Evolutionary conservation across 768 basidiomycete species (phyloP).

Genomic region (Astraeus odoratus): DNA sequence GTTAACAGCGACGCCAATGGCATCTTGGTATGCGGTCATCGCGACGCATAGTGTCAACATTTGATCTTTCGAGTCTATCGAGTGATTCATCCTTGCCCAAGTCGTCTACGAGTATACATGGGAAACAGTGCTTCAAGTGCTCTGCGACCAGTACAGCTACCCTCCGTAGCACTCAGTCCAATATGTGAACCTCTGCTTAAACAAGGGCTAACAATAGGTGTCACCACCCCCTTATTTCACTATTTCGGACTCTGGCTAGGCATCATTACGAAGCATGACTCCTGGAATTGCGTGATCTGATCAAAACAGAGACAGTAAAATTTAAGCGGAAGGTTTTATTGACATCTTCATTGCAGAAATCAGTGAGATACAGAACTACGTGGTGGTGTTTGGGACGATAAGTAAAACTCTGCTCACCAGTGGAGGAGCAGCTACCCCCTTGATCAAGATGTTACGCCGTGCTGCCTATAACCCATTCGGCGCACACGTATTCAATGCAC

Average conservation of each 20-base stretch:
- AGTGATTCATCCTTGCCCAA: slow-evolving; percentile 79
- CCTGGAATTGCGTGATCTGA: slow-evolving; percentile 63
- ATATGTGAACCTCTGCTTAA: too few species aligned
- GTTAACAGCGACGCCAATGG: slow-evolving; percentile 9
- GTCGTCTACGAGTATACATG: slow-evolving; percentile 82
- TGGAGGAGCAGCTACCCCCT: not conserved
- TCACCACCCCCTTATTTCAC: not conserved
- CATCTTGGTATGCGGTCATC: slow-evolving; percentile 30
- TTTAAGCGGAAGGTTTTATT: slow-evolving; percentile 53
- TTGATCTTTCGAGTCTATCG: slow-evolving; percentile 30
- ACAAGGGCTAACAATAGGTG: slow-evolving; percentile 40
- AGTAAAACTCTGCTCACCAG: slow-evolving; percentile 26
- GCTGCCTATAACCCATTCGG: not conserved
- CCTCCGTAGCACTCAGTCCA: too few species aligned
- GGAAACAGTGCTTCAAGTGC: too few species aligned
- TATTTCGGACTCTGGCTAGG: slow-evolving; percentile 39
- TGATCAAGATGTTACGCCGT: slow-evolving; percentile 8
- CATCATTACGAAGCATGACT: slow-evolving; percentile 66
- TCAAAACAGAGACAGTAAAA: slow-evolving; percentile 62
- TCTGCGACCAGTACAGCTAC: too few species aligned
- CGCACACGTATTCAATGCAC: not conserved
- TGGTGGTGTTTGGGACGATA: slow-evolving; percentile 55
- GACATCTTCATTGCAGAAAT: slow-evolving; percentile 54
- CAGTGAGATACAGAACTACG: slow-evolving; percentile 70
- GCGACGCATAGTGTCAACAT: slow-evolving; percentile 9